These are phyloP conservation scores for Fusarium duplospermum DNA, from an alignment of 2,329 filamentous ascomycete genomes.

Conservation along the genomic window DNA sequence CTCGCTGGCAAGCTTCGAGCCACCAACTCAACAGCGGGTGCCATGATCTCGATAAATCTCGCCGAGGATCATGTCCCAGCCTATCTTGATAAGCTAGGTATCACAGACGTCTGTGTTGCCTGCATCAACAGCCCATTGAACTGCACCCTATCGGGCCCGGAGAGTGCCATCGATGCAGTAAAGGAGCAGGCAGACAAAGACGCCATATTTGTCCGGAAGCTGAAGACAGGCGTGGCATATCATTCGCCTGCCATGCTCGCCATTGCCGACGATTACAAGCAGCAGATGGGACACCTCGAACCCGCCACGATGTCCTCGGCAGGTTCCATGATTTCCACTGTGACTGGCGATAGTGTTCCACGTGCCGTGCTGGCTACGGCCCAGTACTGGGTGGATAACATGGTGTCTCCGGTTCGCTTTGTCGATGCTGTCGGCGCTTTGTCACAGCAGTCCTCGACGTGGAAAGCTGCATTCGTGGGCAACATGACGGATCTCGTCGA, in stretches of 20 bases:
- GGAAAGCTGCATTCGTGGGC: background rate
- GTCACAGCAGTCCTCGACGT: background rate
- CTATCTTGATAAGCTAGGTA: constrained; percentile 29
- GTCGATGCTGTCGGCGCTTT: constrained; percentile 43
- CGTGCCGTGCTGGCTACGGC: constrained; percentile 51
- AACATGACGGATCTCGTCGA: constrained; percentile 33
- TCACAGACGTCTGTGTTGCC: constrained; percentile 8
- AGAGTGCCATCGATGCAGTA: constrained; percentile 11
- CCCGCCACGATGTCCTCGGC: background rate
- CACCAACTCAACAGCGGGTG: constrained; percentile 25
- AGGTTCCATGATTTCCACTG: constrained; percentile 16
- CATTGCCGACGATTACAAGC: constrained; percentile 7
- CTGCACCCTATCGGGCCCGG: constrained; percentile 27
- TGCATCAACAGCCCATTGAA: constrained; percentile 31
- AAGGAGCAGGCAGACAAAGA: constrained; percentile 8
- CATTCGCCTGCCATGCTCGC: constrained; percentile 61
- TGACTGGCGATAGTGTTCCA: constrained; percentile 3
- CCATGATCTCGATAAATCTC: constrained; percentile 51
- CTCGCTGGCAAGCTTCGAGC: constrained; percentile 3
- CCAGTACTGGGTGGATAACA: constrained; percentile 59
- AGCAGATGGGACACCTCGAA: background rate
- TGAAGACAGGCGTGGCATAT: constrained; percentile 60
- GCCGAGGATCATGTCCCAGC: constrained; percentile 31
- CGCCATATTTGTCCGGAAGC: constrained; percentile 27
- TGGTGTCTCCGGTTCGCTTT: constrained; percentile 56